phyloP scores from a whole-genome alignment of 768 basidiomycete species.

The Podaxis mareebaensis region DNA sequence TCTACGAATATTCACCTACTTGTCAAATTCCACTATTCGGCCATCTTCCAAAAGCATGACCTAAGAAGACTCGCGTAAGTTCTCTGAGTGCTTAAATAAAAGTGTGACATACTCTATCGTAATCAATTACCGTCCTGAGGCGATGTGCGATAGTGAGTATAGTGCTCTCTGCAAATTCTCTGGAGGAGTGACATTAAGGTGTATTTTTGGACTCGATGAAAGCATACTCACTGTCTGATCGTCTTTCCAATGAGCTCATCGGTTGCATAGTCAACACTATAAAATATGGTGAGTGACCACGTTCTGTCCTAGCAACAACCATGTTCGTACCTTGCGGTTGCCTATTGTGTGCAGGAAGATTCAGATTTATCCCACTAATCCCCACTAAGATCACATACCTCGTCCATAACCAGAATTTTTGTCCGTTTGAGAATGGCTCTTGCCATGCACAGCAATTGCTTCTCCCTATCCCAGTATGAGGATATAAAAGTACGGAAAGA shows the following conservation, averaged over 20 bases:
- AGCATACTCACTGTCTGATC: constrained; percentile 64
- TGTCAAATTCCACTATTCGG: constrained; percentile 75
- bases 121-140: constrained; percentile 78
- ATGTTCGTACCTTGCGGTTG: constrained; percentile 60
- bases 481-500: background rate
- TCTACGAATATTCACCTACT: constrained; percentile 26
- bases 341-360: constrained; percentile 36
- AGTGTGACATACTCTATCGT: constrained; percentile 60
- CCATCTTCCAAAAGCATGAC: constrained; percentile 81
- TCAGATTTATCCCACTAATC: constrained; percentile 7
- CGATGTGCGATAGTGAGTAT: constrained; percentile 87
- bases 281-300: background rate
- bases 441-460: constrained; percentile 74
- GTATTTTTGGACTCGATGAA: background rate
- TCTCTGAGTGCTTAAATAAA: constrained; percentile 2
- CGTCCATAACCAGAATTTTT: constrained; percentile 83
- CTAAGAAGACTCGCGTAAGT: constrained; percentile 31
- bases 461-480: constrained; percentile 22
- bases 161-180: constrained; percentile 80
- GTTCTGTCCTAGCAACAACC: constrained; percentile 2
- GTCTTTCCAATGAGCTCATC: constrained; percentile 86
- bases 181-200: constrained; percentile 25
- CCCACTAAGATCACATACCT: constrained; percentile 42
- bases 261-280: constrained; percentile 83
- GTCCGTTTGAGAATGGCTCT: constrained; percentile 80